Evolutionary conservation across 345 rosid genomes (phyloP).

Genomic region (Gossypium herbaceum): DNA sequence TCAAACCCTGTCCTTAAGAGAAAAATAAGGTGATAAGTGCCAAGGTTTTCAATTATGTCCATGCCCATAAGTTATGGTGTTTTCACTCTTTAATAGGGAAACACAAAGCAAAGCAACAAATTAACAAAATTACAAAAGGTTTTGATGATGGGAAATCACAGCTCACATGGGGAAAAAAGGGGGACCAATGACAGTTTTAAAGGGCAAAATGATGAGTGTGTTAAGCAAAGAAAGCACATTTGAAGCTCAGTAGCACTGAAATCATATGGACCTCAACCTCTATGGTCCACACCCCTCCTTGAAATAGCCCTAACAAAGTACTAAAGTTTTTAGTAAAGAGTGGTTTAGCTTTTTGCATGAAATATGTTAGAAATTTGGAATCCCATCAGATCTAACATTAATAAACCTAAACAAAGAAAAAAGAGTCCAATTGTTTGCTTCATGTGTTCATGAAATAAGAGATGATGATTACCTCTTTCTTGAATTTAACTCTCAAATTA

Average conservation of each 20-base stretch:
- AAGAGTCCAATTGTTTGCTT: not conserved
- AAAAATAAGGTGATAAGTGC: not conserved
- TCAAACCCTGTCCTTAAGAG: not conserved
- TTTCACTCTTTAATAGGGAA: not conserved
- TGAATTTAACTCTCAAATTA: no score
- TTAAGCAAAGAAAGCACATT: not conserved
- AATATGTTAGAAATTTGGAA: not conserved
- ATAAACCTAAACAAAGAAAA: not conserved
- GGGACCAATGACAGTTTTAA: constrained; percentile 21
- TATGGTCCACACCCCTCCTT: not conserved
- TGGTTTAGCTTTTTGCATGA: not conserved
- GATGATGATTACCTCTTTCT: no score
- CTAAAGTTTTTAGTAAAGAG: not conserved
- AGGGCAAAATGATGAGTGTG: constrained; percentile 27
- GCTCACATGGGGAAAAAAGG: constrained; percentile 14
- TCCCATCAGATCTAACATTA: not conserved
- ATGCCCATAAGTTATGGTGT: not conserved
- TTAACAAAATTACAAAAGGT: not conserved
- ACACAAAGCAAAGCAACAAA: not conserved
- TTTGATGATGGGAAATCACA: not conserved
- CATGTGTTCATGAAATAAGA: no score
- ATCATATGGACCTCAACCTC: constrained; percentile 19
- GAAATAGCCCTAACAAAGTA: not conserved
- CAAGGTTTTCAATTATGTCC: not conserved
- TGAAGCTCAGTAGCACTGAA: not conserved